phyloP scores from a whole-genome alignment of 192 early-diverging fungal genomes.

The Haplosporangium gracile region DNA sequence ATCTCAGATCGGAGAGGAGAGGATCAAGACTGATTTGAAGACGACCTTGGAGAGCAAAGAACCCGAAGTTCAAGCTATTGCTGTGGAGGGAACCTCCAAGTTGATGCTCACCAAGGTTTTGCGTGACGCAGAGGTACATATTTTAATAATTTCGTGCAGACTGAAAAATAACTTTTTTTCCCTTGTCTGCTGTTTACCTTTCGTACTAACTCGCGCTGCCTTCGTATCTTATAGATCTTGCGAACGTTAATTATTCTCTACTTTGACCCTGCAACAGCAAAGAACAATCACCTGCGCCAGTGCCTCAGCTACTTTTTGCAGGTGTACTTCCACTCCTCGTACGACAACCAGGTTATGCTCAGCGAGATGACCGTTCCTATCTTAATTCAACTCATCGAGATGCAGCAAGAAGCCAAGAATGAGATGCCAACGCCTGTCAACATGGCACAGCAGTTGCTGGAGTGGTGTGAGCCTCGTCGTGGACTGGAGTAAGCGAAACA shows the following conservation, averaged over 20 bases:
- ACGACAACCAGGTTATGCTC: slow-evolving; percentile 78
- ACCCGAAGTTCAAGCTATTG: slow-evolving; percentile 74
- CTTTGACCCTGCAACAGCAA: slow-evolving; percentile 78
- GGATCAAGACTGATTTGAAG: slow-evolving; percentile 64
- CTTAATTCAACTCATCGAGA: slow-evolving; percentile 22
- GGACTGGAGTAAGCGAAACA: slow-evolving; percentile 65
- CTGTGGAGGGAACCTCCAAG: slow-evolving; percentile 83
- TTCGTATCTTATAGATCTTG: slow-evolving; percentile 64
- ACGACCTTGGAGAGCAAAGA: slow-evolving; percentile 69
- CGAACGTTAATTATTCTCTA: slow-evolving; percentile 85
- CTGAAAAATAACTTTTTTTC: neutral
- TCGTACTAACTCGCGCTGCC: neutral
- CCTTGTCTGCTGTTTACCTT: neutral
- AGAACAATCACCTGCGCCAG: slow-evolving; percentile 80
- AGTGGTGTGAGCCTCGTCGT: slow-evolving; percentile 85
- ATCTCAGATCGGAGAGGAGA: slow-evolving; percentile 49
- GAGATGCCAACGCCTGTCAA: slow-evolving; percentile 69
- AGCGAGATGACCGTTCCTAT: slow-evolving; percentile 63
- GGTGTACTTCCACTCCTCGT: slow-evolving; percentile 82
- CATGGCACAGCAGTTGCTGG: slow-evolving; percentile 79
- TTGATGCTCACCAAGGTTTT: slow-evolving; percentile 67
- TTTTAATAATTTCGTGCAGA: neutral
- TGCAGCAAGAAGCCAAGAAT: slow-evolving; percentile 39
- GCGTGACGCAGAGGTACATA: slow-evolving; percentile 55
- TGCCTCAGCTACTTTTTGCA: slow-evolving; percentile 94